phyloP scores from a whole-genome alignment of 768 basidiomycete genomes.

The Leccinum sublutescens region DNA sequence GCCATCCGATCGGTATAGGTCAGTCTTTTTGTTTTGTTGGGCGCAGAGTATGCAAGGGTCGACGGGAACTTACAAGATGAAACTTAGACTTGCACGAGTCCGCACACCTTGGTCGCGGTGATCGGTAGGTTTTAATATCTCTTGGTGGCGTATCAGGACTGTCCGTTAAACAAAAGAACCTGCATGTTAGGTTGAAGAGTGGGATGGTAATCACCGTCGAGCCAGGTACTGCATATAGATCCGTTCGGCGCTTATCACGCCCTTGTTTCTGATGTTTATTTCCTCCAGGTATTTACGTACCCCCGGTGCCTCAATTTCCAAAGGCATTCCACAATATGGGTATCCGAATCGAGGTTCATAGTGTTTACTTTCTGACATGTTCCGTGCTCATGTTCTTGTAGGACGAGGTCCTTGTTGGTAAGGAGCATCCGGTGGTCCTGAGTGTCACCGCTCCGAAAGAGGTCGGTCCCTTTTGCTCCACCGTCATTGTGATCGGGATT shows the following conservation, averaged over 20 bases:
- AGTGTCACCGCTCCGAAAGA: conserved; percentile 81
- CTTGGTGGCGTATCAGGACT: neutral
- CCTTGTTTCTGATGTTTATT: conserved; percentile 6
- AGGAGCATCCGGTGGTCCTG: conserved; percentile 59
- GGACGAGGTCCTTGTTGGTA: conserved; percentile 75
- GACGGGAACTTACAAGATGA: conserved; percentile 12
- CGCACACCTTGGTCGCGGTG: conserved; percentile 52
- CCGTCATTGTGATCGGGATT: conserved; percentile 1
- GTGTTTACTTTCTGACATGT: neutral
- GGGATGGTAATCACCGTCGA: conserved; percentile 96
- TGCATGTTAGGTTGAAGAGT: conserved; percentile 52
- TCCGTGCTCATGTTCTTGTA: conserved; percentile 18
- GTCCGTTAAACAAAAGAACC: conserved; percentile 8
- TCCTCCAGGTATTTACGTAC: conserved; percentile 78
- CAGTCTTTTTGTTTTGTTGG: conserved; percentile 21
- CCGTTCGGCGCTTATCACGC: neutral
- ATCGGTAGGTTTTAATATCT: conserved; percentile 40
- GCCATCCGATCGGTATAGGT: conserved; percentile 93
- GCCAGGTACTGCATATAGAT: conserved; percentile 50
- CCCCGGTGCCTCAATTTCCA: conserved; percentile 74
- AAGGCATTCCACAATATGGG: conserved; percentile 88
- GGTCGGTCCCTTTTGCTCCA: conserved; percentile 37
- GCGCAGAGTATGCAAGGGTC: conserved; percentile 2
- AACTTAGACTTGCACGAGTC: conserved; percentile 86
- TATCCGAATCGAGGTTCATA: conserved; percentile 80